Conservation (phyloP, 352 stramenopile genomes). For the Aphanomyces stellatus region DNA sequence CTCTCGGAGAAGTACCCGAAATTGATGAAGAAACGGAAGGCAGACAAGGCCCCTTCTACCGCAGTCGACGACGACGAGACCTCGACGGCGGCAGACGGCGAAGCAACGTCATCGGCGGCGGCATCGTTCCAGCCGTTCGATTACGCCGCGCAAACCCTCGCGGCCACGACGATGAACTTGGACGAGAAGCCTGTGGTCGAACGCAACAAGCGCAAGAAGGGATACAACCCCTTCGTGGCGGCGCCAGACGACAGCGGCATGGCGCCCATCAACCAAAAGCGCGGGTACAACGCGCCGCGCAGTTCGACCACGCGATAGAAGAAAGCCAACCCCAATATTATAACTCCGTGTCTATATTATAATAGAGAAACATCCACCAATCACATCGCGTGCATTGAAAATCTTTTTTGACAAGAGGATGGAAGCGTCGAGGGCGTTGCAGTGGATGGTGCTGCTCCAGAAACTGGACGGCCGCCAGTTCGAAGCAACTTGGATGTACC, state of each 20-base stretch:
- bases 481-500: not conserved
- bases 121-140: conserved; percentile 38
- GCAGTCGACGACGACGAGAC: conserved; percentile 19
- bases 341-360: no score
- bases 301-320: conserved; percentile 77
- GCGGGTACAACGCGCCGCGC: conserved; percentile 74
- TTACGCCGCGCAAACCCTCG: conserved; percentile 40
- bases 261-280: conserved; percentile 34
- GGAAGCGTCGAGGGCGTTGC: not conserved
- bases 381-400: no score
- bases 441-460: not conserved
- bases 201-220: conserved; percentile 27
- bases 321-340: no score
- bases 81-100: conserved; percentile 22
- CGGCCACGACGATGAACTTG: conserved; percentile 41
- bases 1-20: conserved; percentile 69
- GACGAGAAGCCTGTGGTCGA: conserved; percentile 23
- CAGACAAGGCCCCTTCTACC: conserved; percentile 7
- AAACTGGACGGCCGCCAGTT: not conserved
- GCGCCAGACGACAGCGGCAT: conserved; percentile 34
- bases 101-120: conserved; percentile 29
- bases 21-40: conserved; percentile 42
- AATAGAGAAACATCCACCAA: no score
- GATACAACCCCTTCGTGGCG: conserved; percentile 74
- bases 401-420: no score